A percentile compares a stretch with the other conserved stretches of the same genome.
phyloP scores from a whole-genome alignment of 257 asterid genomes.

The Scutellaria minor region DNA sequence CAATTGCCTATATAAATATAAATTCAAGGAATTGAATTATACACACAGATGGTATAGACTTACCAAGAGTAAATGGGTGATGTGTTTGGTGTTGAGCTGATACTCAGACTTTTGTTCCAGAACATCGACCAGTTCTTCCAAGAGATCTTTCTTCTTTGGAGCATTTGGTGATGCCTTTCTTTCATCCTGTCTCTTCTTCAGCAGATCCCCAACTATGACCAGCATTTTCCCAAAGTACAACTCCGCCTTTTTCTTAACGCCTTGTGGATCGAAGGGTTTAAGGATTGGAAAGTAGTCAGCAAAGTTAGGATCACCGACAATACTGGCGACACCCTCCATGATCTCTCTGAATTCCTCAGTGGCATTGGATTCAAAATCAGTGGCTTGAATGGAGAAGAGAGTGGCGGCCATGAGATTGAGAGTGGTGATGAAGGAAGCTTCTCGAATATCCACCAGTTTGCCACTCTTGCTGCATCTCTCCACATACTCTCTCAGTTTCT shows the following conservation, averaged over 20 bases:
- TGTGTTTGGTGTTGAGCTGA: constrained; percentile 18
- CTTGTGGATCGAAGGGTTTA: constrained; percentile 43
- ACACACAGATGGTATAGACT: no score
- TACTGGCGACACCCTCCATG: constrained; percentile 35
- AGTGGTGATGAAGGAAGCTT: constrained; percentile 40
- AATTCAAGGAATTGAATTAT: background rate
- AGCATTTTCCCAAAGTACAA: constrained; percentile 31
- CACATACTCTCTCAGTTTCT: constrained; percentile 31
- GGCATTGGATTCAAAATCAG: constrained; percentile 30
- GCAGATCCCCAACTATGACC: constrained; percentile 9
- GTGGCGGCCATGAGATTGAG: constrained; percentile 47
- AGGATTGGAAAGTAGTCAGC: constrained; percentile 51
- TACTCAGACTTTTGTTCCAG: constrained; percentile 24
- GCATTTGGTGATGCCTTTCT: background rate
- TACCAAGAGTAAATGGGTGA: constrained; percentile 31
- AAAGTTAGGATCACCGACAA: constrained; percentile 40
- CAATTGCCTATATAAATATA: background rate
- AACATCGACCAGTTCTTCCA: constrained; percentile 36
- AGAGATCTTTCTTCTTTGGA: constrained; percentile 29
- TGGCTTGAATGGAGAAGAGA: constrained; percentile 42
- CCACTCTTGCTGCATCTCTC: constrained; percentile 14
- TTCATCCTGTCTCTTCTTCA: constrained; percentile 19
- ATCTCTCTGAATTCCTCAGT: constrained; percentile 38
- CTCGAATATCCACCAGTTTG: constrained; percentile 37
- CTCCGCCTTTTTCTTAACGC: constrained; percentile 36